Percentiles rank a stretch among this genome's conserved stretches.
Evolutionary conservation across 768 basidiomycete species (phyloP).

Genomic region (Pulveroboletus sp.): DNA sequence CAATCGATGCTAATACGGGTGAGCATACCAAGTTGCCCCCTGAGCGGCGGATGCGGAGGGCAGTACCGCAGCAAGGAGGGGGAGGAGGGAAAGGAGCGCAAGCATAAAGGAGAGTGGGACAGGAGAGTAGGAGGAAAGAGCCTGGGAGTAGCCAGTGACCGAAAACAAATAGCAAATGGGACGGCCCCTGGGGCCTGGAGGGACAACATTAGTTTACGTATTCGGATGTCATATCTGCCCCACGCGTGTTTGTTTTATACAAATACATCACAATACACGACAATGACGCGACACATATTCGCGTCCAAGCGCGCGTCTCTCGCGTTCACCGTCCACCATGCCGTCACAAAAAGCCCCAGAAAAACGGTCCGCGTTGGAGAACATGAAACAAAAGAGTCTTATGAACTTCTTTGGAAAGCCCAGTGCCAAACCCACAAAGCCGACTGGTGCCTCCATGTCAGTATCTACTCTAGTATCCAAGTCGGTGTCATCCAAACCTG

Average conservation of each 20-base stretch:
- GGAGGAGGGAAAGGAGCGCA: slow-evolving; percentile 12
- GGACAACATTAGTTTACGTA: too few relatives aligned
- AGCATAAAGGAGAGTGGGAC: slow-evolving; percentile 20
- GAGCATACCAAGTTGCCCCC: slow-evolving; percentile 26
- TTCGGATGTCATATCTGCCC: too few relatives aligned
- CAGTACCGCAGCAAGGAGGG: slow-evolving; percentile 13
- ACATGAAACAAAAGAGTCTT: slow-evolving; percentile 68
- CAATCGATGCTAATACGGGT: not conserved
- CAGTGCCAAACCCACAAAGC: slow-evolving; percentile 19
- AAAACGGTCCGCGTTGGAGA: slow-evolving; percentile 37
- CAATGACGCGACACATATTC: slow-evolving; percentile 11
- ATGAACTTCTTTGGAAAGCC: slow-evolving; percentile 59
- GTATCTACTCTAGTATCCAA: slow-evolving; percentile 33
- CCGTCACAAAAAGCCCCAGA: slow-evolving; percentile 23
- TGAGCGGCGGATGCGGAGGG: slow-evolving; percentile 19
- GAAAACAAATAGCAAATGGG: not conserved
- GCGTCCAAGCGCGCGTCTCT: not conserved
- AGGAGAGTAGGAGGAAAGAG: slow-evolving; percentile 9
- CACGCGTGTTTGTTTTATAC: not conserved
- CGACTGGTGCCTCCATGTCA: slow-evolving; percentile 23
- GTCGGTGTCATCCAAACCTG: slow-evolving; percentile 21
- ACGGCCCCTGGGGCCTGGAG: not conserved
- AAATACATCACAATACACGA: slow-evolving; percentile 21
- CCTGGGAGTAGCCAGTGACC: not conserved
- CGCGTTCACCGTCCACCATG: slow-evolving; percentile 15